Conservation (phyloP, 148 eudicot genomes). For the Chenopodium berlandieri region DNA sequence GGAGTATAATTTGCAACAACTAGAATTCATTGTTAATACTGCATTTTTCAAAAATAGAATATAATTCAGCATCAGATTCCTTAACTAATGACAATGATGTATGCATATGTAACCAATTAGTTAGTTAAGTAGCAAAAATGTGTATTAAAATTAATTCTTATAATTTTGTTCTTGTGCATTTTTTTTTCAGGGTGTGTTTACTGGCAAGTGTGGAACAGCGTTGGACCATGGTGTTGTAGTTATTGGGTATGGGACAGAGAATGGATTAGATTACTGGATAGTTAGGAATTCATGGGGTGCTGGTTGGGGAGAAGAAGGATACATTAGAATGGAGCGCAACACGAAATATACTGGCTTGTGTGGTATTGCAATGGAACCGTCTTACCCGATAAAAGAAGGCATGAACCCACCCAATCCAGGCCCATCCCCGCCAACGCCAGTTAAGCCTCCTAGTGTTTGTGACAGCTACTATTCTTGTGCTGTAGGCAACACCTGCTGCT, state of each 20-base stretch:
- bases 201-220: conserved; percentile 58
- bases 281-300: conserved; percentile 79
- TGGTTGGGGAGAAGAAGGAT: conserved; percentile 74
- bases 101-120: not conserved
- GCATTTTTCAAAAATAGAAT: too few species aligned
- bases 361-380: conserved; percentile 72
- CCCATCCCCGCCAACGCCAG: conserved; percentile 88
- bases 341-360: conserved; percentile 44
- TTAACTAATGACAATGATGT: not conserved
- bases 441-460: conserved; percentile 50
- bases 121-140: not conserved
- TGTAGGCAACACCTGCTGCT: conserved; percentile 69
- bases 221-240: conserved; percentile 75
- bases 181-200: conserved; percentile 60
- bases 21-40: too few species aligned
- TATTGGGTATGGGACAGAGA: conserved; percentile 67
- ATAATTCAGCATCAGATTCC: too few species aligned
- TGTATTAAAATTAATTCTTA: not conserved
- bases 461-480: conserved; percentile 60
- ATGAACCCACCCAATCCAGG: conserved; percentile 91
- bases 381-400: conserved; percentile 61
- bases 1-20: not conserved
- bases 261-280: conserved; percentile 73
- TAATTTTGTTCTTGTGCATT: not conserved
- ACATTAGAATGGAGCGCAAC: conserved; percentile 64